phyloP scores from a whole-genome alignment of 169 alveolate species.

The Plasmodium reichenowi region DNA sequence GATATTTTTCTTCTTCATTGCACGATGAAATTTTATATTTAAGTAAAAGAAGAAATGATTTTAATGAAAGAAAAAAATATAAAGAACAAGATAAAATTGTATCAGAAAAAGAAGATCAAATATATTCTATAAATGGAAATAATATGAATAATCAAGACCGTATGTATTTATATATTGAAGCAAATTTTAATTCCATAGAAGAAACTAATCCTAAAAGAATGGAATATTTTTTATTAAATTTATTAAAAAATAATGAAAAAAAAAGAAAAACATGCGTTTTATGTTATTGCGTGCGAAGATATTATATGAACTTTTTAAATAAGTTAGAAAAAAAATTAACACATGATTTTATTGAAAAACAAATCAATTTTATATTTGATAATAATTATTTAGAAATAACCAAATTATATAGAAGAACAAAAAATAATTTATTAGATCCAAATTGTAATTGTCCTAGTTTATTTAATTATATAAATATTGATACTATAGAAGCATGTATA shows the following conservation, averaged over 20 bases:
- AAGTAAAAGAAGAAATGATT: constrained; percentile 39
- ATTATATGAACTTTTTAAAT: constrained; percentile 35
- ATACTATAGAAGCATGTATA: constrained; percentile 47
- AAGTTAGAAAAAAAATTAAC: constrained; percentile 41
- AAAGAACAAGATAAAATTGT: constrained; percentile 20
- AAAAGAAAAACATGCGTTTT: constrained; percentile 64
- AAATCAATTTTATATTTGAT: constrained; percentile 56
- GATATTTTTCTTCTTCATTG: constrained; percentile 38
- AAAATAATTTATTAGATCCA: not conserved
- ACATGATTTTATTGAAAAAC: constrained; percentile 24
- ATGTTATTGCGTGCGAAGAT: constrained; percentile 60
- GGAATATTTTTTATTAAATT: constrained; percentile 50
- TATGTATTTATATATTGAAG: constrained; percentile 2
- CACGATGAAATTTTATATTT: constrained; percentile 45
- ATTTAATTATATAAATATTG: constrained; percentile 52
- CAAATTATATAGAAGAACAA: constrained; percentile 8
- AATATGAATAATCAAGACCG: not conserved
- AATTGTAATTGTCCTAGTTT: constrained; percentile 45
- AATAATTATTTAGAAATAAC: constrained; percentile 47
- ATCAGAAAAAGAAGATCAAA: constrained; percentile 14
- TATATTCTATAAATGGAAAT: not conserved
- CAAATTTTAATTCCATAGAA: constrained; percentile 4
- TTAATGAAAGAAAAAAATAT: constrained; percentile 6
- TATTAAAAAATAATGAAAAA: constrained; percentile 9
- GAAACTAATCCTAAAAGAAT: constrained; percentile 18